phyloP scores from a whole-genome alignment of 805 yeast genomes.

The Kazachstania taianensis region DNA sequence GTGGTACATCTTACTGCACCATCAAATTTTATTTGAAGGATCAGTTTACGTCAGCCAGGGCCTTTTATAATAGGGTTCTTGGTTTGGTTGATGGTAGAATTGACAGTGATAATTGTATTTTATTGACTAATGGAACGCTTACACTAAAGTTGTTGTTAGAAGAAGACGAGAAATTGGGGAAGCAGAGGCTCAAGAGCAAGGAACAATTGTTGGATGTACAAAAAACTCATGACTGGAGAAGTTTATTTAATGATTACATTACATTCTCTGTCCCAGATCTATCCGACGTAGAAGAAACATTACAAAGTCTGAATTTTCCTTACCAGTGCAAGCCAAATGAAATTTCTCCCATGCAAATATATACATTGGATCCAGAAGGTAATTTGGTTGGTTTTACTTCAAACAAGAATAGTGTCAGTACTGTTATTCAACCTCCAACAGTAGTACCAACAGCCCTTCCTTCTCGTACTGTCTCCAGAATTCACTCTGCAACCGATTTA shows the following conservation, averaged over 20 bases:
- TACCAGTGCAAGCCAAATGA: constrained; percentile 61
- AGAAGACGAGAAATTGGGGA: constrained; percentile 9
- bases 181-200: constrained; percentile 20
- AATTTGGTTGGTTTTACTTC: constrained; percentile 69
- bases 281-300: constrained; percentile 14
- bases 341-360: constrained; percentile 63
- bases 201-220: neutral
- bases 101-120: constrained; percentile 2
- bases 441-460: constrained; percentile 7
- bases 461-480: constrained; percentile 7
- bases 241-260: constrained; percentile 31
- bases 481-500: constrained; percentile 14
- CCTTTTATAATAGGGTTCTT: constrained; percentile 37
- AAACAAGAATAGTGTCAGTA: constrained; percentile 43
- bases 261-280: constrained; percentile 28
- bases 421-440: constrained; percentile 24
- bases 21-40: constrained; percentile 40
- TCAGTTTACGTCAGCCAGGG: constrained; percentile 36
- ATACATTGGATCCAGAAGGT: constrained; percentile 76
- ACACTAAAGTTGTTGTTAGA: constrained; percentile 21
- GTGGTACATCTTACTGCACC: constrained; percentile 44
- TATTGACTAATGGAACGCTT: constrained; percentile 16
- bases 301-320: constrained; percentile 21
- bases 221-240: constrained; percentile 38
- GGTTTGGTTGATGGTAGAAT: constrained; percentile 5